These are phyloP conservation scores for Thielaviopsis musarum DNA, from an alignment of 2,329 filamentous ascomycete genomes.

Conservation along the genomic window DNA sequence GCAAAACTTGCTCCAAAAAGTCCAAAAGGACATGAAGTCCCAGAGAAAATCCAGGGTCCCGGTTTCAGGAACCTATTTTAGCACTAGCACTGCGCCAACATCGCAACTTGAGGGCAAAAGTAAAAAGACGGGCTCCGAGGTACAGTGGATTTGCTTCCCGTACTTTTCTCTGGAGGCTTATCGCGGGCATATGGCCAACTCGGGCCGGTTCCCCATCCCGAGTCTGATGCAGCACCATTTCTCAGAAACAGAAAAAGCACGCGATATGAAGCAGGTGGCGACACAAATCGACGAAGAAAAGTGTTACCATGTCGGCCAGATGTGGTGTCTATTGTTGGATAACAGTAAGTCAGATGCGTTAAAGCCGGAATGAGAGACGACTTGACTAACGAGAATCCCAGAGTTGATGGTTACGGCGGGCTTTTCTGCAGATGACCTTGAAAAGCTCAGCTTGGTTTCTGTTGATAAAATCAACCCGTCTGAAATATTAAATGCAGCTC, in stretches of 20 bases:
- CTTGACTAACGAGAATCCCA: background rate
- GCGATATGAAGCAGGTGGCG: constrained; percentile 1
- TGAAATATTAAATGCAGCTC: no score
- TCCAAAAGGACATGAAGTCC: no score
- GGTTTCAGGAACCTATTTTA: no score
- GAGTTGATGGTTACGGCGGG: background rate
- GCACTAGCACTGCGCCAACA: no score
- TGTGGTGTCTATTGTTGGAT: constrained; percentile 30
- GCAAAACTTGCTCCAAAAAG: no score
- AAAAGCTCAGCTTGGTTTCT: background rate
- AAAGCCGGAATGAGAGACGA: background rate
- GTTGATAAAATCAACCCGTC: no score
- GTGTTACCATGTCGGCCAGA: constrained; percentile 31
- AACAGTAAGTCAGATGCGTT: constrained; percentile 22
- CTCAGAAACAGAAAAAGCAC: background rate
- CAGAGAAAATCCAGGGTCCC: no score
- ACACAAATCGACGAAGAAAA: constrained; percentile 18
- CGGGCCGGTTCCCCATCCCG: constrained; percentile 24
- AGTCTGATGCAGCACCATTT: constrained; percentile 25
- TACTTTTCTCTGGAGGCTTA: constrained; percentile 31
- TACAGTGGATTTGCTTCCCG: constrained; percentile 28
- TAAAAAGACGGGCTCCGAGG: constrained; percentile 7
- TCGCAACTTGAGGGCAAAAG: background rate
- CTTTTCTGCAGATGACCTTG: background rate
- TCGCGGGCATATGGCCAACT: constrained; percentile 20